Base-by-base conservation (phyloP, 108 stramenopile species). In the Nitzschia sp. region DNA sequence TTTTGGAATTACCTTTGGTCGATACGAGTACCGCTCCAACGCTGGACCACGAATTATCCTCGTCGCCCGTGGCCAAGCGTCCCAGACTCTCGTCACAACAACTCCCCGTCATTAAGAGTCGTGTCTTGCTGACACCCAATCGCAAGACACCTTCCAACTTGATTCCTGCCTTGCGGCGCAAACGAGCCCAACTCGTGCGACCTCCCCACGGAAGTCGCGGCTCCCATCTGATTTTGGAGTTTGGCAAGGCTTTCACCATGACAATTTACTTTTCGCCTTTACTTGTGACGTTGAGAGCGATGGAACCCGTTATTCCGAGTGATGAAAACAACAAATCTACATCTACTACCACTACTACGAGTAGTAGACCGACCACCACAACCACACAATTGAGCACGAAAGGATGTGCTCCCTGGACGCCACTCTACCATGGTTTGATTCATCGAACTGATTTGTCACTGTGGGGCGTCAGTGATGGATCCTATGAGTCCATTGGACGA, bases 221-320 rank as follows among this genome's bases (percentile, higher is more conserved):
- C 25, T 71, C 83, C 13, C 75, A 85, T 66, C 59, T 93, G 53
- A 63, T 73, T 26, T 27, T 93, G 23, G 75, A 82, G 25, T 93
- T 90, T 80, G 91, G 81, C 23, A 65, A 53, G 32, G 84, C 85
- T 9, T 93, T 93, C 81, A 75, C 72, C 58, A 87, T 93, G 87
- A 84, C 81, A 28, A 84, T 93, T 48, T 89, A 85, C 67, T 70
- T 93, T 45, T 72, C 54, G 15, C 92, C 92, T 17, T 56, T 93
- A 8, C n/a, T 90, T 27, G 92, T 93, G 9, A 64, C 73, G 0
- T 60, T 92, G 23, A 78, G 87, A 53, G 91, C 88, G 23, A 71
- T 69, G 50, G 48, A 55, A 50, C 61, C 53, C 25, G 55, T 21
- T 8, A 22, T n/a, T 22, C 4, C 13, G 4, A n/a, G 48, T 5